Conservation (phyloP, 148 eudicot species). For the Rhododendron vialii region DNA sequence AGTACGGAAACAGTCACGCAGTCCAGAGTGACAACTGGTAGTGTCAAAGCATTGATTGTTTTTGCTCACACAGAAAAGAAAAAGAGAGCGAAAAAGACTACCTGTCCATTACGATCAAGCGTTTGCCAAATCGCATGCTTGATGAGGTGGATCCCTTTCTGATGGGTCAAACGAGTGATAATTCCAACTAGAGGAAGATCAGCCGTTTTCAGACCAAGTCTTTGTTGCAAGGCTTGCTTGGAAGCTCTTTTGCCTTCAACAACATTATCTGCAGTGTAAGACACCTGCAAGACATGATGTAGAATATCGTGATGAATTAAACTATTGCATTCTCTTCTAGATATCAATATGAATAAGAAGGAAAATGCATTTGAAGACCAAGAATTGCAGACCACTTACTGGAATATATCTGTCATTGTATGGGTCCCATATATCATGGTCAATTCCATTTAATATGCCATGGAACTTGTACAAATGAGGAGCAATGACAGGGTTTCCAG, state of each 20-base stretch:
- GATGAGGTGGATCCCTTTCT: constrained; percentile 97
- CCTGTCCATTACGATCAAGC: constrained; percentile 91
- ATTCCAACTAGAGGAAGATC: constrained; percentile 83
- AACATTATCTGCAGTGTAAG: constrained; percentile 82
- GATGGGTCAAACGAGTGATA: constrained; percentile 92
- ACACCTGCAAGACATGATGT: constrained; percentile 34
- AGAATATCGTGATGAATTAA: neutral
- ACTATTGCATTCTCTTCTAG: neutral
- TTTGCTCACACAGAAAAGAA: neutral
- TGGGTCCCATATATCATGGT: constrained; percentile 96
- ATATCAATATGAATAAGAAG: neutral
- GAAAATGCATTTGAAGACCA: neutral
- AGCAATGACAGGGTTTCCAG: constrained; percentile 73
- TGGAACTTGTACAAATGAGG: constrained; percentile 82
- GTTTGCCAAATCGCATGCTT: constrained; percentile 95
- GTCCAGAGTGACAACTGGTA: neutral
- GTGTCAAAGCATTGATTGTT: neutral
- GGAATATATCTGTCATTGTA: constrained; percentile 85
- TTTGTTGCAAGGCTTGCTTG: constrained; percentile 86
- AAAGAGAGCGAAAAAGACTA: constrained; percentile 4
- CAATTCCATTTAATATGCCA: constrained; percentile 96
- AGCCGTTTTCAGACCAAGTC: constrained; percentile 61
- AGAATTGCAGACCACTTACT: constrained; percentile 42
- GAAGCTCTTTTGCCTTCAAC: constrained; percentile 88
- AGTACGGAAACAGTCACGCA: neutral